Base-by-base conservation (phyloP, 192 early-diverging fungal genomes). In the Coemansia sp. region DNA sequence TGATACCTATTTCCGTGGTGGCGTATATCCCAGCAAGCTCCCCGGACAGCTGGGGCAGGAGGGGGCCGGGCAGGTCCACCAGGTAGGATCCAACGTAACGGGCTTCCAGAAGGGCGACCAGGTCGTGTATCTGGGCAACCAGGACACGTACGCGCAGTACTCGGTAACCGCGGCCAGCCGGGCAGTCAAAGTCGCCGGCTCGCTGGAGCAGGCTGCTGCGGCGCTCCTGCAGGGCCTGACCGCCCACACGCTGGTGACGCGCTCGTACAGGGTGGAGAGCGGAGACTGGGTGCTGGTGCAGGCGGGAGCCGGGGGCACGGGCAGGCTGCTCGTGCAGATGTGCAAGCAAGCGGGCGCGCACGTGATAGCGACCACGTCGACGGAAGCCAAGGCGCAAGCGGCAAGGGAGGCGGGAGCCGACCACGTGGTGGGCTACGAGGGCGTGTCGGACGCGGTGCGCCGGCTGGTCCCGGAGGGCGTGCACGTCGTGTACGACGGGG, bases 221-320 rank as follows among this genome's bases (percentile, higher is more conserved):
- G 32, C 83, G 21, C 69, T 88, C 16, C 56, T 94, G 20, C 92
- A 97, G 68, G 92, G 89, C 6, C 56, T 92, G 61, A 96, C 93
- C 15, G 92, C 90, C 6, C 83, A 85, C 58, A 76, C 84, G 3
- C 77, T 94, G 60, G 82, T 86, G 6, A 80, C 79, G 2, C 72
- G 88, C 21, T 82, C 82, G 10, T 91, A 93, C 60, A 52, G 61
- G 21, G 91, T 96, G 32, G 74, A 87, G 63, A 38, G 47, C 6
- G 81, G 83, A 30, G 90, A 95, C 66, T 88, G 79, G 69, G 83
- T 97, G 45, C 71, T 97, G 28, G 81, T 97, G 26, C 88, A 93
- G 52, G 93, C 94, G 3, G 91, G 90, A 3, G 94, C 93, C 12
- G 93, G 94, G 10, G 94, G 93, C 31, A 88, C 89, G 23, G 95